phyloP scores from a whole-genome alignment of 148 eudicot genomes.

The Persicaria tinctoria region DNA sequence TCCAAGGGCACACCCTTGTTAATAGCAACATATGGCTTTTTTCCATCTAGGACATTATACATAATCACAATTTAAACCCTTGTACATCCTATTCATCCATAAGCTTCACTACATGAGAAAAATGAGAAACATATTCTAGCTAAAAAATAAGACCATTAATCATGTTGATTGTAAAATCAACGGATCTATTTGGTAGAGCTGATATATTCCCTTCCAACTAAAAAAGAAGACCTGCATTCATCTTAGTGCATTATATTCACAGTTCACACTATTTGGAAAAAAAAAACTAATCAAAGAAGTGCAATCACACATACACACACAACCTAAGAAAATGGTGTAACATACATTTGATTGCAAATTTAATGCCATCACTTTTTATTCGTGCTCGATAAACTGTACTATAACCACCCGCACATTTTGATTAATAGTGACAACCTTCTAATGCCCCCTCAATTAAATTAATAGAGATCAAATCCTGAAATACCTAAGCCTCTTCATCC shows the following conservation, averaged over 20 bases:
- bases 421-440: too few species aligned
- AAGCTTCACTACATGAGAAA: background rate
- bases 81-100: background rate
- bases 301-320: background rate
- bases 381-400: too few species aligned
- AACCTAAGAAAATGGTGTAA: too few species aligned
- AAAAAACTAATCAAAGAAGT: background rate
- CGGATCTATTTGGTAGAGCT: slow-evolving; percentile 57
- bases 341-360: too few species aligned
- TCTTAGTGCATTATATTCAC: too few species aligned
- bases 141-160: slow-evolving; percentile 54
- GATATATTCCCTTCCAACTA: slow-evolving; percentile 28
- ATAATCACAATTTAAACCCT: background rate
- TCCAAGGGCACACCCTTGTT: slow-evolving; percentile 66
- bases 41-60: slow-evolving; percentile 36
- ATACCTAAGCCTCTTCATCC: too few species aligned
- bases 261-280: too few species aligned
- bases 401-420: too few species aligned
- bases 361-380: too few species aligned
- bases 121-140: background rate
- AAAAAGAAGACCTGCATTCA: too few species aligned
- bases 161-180: slow-evolving; percentile 56
- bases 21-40: slow-evolving; percentile 88
- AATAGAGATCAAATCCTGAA: too few species aligned
- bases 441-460: too few species aligned